A percentile compares a stretch with the other conserved stretches of the same genome.
Conservation (phyloP, 306 rosid species). For the Ceratonia siliqua region DNA sequence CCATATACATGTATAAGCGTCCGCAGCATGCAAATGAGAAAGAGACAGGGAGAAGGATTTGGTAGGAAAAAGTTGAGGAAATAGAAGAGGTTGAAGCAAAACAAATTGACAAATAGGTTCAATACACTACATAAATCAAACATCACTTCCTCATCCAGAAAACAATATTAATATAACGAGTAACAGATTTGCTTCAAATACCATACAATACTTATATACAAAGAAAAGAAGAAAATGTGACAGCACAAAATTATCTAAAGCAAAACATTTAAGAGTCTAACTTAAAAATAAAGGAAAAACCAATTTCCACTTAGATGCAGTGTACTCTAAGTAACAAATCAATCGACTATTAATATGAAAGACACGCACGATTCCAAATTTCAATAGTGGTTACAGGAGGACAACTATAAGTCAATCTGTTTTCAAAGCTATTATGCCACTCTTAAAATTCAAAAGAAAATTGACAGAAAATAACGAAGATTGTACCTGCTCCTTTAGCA, state of each 20-base stretch:
- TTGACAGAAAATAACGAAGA: not conserved
- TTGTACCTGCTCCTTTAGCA: slow-evolving; percentile 80
- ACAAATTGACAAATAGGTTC: not conserved
- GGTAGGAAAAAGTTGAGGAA: not conserved
- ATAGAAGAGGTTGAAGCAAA: not conserved
- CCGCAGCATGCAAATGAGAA: not conserved
- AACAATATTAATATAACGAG: slow-evolving; percentile 15
- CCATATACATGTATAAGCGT: not conserved
- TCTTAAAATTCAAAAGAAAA: not conserved
- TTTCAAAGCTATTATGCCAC: not conserved
- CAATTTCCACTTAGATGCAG: not conserved
- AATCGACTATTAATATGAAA: not conserved
- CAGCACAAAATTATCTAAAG: not conserved
- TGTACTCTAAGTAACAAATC: not conserved
- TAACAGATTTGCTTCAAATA: not conserved
- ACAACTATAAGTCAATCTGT: not conserved
- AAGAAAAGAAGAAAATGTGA: not conserved
- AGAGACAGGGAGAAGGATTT: not conserved
- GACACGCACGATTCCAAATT: not conserved
- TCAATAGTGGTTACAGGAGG: not conserved
- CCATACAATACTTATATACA: not conserved
- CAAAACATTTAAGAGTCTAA: not conserved
- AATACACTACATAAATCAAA: not conserved
- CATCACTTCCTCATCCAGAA: not conserved
- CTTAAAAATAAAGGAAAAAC: not conserved